Conservation (phyloP, 2,329 filamentous ascomycete genomes). For the Beauveria sp. region DNA sequence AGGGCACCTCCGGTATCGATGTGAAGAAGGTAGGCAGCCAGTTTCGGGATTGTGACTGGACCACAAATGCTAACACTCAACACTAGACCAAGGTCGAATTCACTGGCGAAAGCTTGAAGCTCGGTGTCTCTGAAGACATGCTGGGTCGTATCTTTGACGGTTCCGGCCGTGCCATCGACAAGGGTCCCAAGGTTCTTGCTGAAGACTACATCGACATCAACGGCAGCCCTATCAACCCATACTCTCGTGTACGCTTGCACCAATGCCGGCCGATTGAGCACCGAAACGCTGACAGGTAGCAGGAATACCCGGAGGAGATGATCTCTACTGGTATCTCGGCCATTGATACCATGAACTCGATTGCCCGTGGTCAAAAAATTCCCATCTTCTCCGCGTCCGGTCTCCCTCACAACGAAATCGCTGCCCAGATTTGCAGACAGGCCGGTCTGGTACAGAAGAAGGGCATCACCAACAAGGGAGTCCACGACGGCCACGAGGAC, state of each 20-base stretch:
- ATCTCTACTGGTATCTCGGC: slow-evolving; percentile 98
- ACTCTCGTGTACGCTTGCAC: slow-evolving; percentile 65
- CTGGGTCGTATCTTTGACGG: slow-evolving; percentile 97
- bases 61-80: slow-evolving; percentile 19
- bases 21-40: slow-evolving; percentile 77
- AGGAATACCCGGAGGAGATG: slow-evolving; percentile 99
- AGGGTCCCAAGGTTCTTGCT: slow-evolving; percentile 94
- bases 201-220: slow-evolving; percentile 99
- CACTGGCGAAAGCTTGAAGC: slow-evolving; percentile 92
- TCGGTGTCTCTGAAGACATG: slow-evolving; percentile 99
- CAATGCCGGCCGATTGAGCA: background rate
- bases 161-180: slow-evolving; percentile 95
- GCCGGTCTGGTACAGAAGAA: slow-evolving; percentile 78
- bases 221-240: slow-evolving; percentile 96
- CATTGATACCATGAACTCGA: slow-evolving; percentile 97
- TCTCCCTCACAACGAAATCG: slow-evolving; percentile 99
- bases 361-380: slow-evolving; percentile 98
- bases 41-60: background rate
- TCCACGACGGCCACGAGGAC: slow-evolving; percentile 94
- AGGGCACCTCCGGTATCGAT: slow-evolving; percentile 94
- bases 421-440: slow-evolving; percentile 96
- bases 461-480: slow-evolving; percentile 79
- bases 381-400: slow-evolving; percentile 98
- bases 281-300: slow-evolving; percentile 16
- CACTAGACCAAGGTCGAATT: slow-evolving; percentile 90